These are phyloP conservation scores for Furcasterigmium furcatum DNA, from an alignment of 2,329 filamentous ascomycete genomes.

Conservation along the genomic window DNA sequence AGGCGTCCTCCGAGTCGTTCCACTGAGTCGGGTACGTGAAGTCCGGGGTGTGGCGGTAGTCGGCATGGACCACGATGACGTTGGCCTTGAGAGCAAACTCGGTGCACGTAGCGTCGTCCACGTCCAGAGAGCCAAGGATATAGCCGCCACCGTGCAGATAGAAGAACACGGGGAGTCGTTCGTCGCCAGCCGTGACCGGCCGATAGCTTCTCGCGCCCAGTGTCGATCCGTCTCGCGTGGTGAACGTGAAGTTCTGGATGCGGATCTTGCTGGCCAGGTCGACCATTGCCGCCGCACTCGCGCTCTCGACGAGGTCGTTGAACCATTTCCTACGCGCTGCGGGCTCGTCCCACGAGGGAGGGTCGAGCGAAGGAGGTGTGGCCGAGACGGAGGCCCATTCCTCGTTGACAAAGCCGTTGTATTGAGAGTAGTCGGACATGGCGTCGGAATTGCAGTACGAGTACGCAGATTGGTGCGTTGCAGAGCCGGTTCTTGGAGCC, in stretches of 20 bases:
- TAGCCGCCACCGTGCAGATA: constrained; percentile 56
- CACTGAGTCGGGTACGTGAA: constrained; percentile 47
- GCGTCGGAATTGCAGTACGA: too few relatives aligned
- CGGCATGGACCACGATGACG: constrained; percentile 49
- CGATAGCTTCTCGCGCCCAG: constrained; percentile 46
- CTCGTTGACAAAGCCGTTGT: neutral
- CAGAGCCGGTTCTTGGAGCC: too few relatives aligned
- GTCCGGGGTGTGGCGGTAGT: constrained; percentile 58
- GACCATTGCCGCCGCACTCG: constrained; percentile 21
- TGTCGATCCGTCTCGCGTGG: constrained; percentile 38
- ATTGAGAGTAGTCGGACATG: neutral
- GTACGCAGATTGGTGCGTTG: too few relatives aligned
- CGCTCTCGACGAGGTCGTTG: neutral
- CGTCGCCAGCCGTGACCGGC: constrained; percentile 25
- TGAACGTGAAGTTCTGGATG: constrained; percentile 30
- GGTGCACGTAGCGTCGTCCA: constrained; percentile 50
- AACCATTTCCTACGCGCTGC: neutral
- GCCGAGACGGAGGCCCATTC: neutral
- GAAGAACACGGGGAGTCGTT: constrained; percentile 43
- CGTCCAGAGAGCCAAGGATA: constrained; percentile 47
- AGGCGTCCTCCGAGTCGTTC: constrained; percentile 50
- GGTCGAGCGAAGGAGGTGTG: neutral
- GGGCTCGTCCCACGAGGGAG: neutral
- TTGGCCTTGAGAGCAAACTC: constrained; percentile 15
- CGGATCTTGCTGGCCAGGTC: constrained; percentile 19